Base-by-base conservation (phyloP, 75 land plant species). In the Sequoiadendron giganteum region DNA sequence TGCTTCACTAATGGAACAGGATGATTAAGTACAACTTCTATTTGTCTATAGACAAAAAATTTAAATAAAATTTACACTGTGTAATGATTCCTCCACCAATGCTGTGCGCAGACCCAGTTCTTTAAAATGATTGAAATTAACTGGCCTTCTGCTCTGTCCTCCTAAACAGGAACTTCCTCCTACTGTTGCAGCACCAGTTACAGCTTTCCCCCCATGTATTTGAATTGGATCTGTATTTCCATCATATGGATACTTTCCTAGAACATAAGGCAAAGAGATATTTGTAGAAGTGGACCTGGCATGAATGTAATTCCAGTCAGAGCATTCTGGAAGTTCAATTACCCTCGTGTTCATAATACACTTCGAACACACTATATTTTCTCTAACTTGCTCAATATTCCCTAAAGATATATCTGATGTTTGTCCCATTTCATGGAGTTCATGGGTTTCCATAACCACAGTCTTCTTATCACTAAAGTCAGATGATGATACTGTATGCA, bases 11-110 rank as follows among this genome's bases (percentile, higher is more conserved):
- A 43, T 43, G 83, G 4, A 43, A 30, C 11, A 73, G 28, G 49
- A 43, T 0, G 9, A 45, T 38, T 43, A 28, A 10, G 38, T 11
- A 10, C 34, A 3, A 73, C 34, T 73, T 73, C 38, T 73, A 11
- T 11, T 73, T 32, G 3, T 10, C 38, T 73, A 13, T 32, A 32
- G 13, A 30, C 34, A 73, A 32, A 81, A 3, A 81, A 81, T 81
- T 81, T 25, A 81, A 81, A 81, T 42, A 25, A n/a, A 81, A 43
- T 43, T 81, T 81, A 81, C 83, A 81, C 14, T 81, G 83, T 25
- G 16, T 45, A 81, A 28, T 21, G 83, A 81, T 19, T 39, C 83
- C 83, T 81, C 52, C 49, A 81, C 48, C 28, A 48, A 45, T 42
- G 83, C 10, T 21, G 47, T 25, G 32, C 49, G 21, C 48, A 42